Base-by-base conservation (phyloP, 257 asterid genomes). In the Solanum ahanhuiri region DNA sequence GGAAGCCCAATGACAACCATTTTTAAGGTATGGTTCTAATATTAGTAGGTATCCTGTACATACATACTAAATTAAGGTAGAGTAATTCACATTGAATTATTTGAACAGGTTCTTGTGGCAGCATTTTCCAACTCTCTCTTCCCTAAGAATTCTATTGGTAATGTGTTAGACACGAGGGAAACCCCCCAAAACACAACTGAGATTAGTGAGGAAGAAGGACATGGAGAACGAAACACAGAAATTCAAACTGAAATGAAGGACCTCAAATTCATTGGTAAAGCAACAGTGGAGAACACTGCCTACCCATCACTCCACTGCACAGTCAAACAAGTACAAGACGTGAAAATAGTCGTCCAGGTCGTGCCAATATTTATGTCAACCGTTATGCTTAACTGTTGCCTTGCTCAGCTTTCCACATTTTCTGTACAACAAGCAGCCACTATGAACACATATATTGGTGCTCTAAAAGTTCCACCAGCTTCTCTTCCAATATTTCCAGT, bases 401-500 rank as follows among this genome's bases (percentile, higher is more conserved):
- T 95, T 2, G 98, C 98, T 31, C 98, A 94, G 90, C 96, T 95
- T 2, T 95, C 98, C 75, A 95, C 98, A 25, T 95, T 95, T 85
- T 95, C 98, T 4, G 93, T 93, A 58, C 97, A 95, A 87, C 97
- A 95, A 93, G 98, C 98, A 31, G 92, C 98, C 86, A 94, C 98
- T 34, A 95, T 95, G 98, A 86, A 94, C 94, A 93, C 97, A 0
- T 89, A 86, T 73, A 87, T 94, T 25, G 95, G 95, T 20, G 85
- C 93, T 3, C 87, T 93, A 66, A 91, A n/a, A 69, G 75, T 95
- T 23, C 94, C 97, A 54, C 98, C 98, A n/a, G 98, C 98, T 77
- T 95, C 97, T 22, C 93, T 95, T 22, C 98, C 98, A 1, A 88
- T 95, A 45, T 95, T 94, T 33, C 98, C 98, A 2, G 95, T 95